phyloP scores from a whole-genome alignment of 2,329 filamentous ascomycete species.

The Colletotrichum somersetense region DNA sequence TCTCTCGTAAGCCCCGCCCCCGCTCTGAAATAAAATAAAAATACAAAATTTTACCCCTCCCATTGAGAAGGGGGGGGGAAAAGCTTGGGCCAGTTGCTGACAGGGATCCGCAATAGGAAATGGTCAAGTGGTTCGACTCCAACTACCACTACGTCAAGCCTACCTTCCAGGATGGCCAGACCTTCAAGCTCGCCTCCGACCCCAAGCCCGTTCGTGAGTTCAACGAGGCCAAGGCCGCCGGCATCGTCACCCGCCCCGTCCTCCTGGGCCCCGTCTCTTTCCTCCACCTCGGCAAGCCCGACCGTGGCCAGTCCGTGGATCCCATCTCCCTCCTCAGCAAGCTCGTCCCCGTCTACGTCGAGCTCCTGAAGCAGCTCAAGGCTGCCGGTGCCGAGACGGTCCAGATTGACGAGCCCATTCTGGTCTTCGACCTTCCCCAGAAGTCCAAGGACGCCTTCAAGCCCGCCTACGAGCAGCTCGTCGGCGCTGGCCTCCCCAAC shows the following conservation, averaged over 20 bases:
- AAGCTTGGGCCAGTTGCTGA: slow-evolving; percentile 29
- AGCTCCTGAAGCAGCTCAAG: slow-evolving; percentile 95
- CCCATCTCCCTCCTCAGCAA: slow-evolving; percentile 95
- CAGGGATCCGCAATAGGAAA: slow-evolving; percentile 67
- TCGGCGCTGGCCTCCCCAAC: slow-evolving; percentile 84
- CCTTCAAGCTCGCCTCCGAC: slow-evolving; percentile 87
- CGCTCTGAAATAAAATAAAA: slow-evolving; percentile 19
- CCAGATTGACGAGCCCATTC: slow-evolving; percentile 97
- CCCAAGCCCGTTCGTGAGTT: slow-evolving; percentile 97
- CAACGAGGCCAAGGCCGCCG: slow-evolving; percentile 97
- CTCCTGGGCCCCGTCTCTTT: slow-evolving; percentile 96
- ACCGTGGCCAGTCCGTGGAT: slow-evolving; percentile 92
- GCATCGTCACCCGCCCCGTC: slow-evolving; percentile 92
- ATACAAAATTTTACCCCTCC: slow-evolving; percentile 47
- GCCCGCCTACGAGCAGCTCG: slow-evolving; percentile 93
- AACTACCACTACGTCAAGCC: slow-evolving; percentile 99
- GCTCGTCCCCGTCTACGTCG: slow-evolving; percentile 93
- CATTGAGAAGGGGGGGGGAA: slow-evolving; percentile 10
- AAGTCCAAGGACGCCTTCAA: slow-evolving; percentile 98
- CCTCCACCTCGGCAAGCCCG: slow-evolving; percentile 97
- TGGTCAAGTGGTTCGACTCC: slow-evolving; percentile 99
- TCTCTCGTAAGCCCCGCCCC: slow-evolving; percentile 62
- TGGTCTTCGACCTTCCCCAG: slow-evolving; percentile 91
- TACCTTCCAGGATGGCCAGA: slow-evolving; percentile 96
- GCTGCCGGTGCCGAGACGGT: slow-evolving; percentile 94